These are phyloP conservation scores for Venturia pyrina DNA, from an alignment of 2,329 filamentous ascomycete genomes.

Conservation along the genomic window DNA sequence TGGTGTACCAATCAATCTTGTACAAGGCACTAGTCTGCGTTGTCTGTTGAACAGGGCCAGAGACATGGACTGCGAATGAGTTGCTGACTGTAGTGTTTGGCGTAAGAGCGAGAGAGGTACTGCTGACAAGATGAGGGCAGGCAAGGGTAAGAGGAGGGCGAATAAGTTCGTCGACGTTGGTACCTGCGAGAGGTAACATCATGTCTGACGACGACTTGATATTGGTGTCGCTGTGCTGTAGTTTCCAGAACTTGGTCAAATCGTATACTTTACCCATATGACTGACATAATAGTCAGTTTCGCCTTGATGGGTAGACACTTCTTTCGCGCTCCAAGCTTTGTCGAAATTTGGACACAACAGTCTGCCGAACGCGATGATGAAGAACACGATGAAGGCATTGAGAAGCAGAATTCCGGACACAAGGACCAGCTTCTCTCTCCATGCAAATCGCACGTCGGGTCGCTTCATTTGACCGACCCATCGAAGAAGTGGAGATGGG, in stretches of 20 bases:
- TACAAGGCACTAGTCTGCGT: conserved; percentile 49
- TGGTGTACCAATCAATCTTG: conserved; percentile 64
- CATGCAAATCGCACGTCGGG: conserved; percentile 95
- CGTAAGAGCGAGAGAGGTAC: conserved; percentile 44
- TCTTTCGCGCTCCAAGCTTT: conserved; percentile 75
- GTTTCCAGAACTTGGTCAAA: conserved; percentile 75
- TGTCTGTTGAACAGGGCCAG: conserved; percentile 49
- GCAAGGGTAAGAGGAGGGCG: conserved; percentile 62
- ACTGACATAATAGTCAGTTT: conserved; percentile 75
- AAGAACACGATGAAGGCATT: conserved; percentile 83
- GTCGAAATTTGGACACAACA: conserved; percentile 84
- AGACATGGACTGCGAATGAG: conserved; percentile 50
- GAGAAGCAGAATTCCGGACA: conserved; percentile 67
- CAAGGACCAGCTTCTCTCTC: conserved; percentile 86
- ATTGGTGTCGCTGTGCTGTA: conserved; percentile 67
- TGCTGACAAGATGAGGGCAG: conserved; percentile 62
- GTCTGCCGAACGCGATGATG: conserved; percentile 74
- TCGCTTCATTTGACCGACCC: conserved; percentile 86
- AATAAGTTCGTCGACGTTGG: conserved; percentile 79
- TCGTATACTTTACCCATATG: conserved; percentile 88
- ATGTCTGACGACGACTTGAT: conserved; percentile 48
- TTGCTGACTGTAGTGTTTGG: conserved; percentile 55
- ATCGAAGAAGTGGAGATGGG: conserved; percentile 72
- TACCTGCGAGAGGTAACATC: conserved; percentile 72
- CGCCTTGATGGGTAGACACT: conserved; percentile 59